Conservation (phyloP, 1,139 yeast genomes). For the Sugiyamaella paludigena region DNA sequence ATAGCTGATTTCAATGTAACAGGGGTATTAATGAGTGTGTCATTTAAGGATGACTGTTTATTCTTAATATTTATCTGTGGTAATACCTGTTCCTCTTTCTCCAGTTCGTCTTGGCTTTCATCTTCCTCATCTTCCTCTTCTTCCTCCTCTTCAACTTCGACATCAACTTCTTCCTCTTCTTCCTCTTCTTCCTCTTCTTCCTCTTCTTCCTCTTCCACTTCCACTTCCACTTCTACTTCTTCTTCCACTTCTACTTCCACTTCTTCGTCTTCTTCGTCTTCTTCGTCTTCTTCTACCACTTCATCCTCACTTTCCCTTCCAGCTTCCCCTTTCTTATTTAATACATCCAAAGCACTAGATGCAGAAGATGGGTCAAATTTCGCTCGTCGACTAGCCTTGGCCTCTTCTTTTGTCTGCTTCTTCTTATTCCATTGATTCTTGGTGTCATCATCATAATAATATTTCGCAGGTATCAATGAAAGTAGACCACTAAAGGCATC, state of each 20-base stretch:
- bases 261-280: slow-evolving; percentile 9
- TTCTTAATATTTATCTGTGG: not conserved
- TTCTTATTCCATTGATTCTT: slow-evolving; percentile 89
- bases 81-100: not conserved
- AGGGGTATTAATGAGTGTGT: no score
- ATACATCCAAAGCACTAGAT: slow-evolving; percentile 65
- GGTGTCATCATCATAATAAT: slow-evolving; percentile 73
- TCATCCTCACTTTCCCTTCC: slow-evolving; percentile 16
- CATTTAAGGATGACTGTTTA: not conserved
- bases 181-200: slow-evolving; percentile 13
- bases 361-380: slow-evolving; percentile 72
- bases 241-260: slow-evolving; percentile 19
- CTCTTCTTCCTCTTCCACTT: slow-evolving; percentile 6
- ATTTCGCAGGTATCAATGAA: slow-evolving; percentile 90
- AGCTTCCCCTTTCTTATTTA: slow-evolving; percentile 37
- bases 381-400: slow-evolving; percentile 57
- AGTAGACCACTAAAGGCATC: slow-evolving; percentile 86
- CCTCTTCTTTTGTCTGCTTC: slow-evolving; percentile 58
- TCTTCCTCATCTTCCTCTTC: slow-evolving; percentile 17
- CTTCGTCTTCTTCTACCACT: slow-evolving; percentile 22
- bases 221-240: slow-evolving; percentile 10
- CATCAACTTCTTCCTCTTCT: slow-evolving; percentile 17
- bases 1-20: no score
- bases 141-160: slow-evolving; percentile 9
- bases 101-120: slow-evolving; percentile 9